These are phyloP conservation scores for Metarhizium robertsii DNA, from an alignment of 2,329 filamentous ascomycete genomes.

Conservation along the genomic window DNA sequence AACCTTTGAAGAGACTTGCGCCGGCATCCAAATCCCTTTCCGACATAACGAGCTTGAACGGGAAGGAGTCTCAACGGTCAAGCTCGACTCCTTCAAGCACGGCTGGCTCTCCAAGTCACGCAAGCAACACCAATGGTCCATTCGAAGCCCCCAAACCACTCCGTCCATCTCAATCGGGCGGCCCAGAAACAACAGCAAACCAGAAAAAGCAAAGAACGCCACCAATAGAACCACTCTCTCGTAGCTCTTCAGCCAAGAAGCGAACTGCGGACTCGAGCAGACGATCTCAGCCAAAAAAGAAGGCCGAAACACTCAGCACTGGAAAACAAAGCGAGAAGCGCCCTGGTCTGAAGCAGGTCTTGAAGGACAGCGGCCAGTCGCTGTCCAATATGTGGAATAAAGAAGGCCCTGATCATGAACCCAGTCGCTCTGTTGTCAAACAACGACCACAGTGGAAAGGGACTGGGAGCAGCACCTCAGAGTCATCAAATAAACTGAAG, in stretches of 20 bases:
- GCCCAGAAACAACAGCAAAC: conserved; percentile 24
- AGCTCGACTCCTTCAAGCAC: conserved; percentile 3
- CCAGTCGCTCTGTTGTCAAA: conserved; percentile 10
- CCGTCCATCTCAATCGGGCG: background rate
- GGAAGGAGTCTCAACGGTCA: background rate
- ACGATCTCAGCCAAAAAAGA: conserved; percentile 18
- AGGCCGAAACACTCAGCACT: conserved; percentile 13
- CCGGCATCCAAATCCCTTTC: background rate
- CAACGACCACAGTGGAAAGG: conserved; percentile 16
- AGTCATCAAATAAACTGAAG: conserved; percentile 3
- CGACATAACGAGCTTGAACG: background rate
- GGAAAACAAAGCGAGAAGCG: conserved; percentile 14
- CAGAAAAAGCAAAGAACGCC: conserved; percentile 37
- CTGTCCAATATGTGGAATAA: conserved; percentile 41
- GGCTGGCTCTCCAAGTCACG: conserved; percentile 3
- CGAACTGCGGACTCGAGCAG: conserved; percentile 2
- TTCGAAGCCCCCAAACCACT: background rate
- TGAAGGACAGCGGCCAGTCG: conserved; percentile 40
- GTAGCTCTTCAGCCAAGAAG: conserved; percentile 7
- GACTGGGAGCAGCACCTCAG: conserved; percentile 4
- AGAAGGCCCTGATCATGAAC: conserved; percentile 24
- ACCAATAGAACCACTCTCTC: conserved; percentile 10
- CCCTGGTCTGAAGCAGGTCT: conserved; percentile 30
- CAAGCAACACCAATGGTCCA: conserved; percentile 12
- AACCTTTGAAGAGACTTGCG: background rate